Evolutionary conservation across 2,329 filamentous ascomycete species (phyloP), one percentile per base, ranked within the genome.

Genomic region (Magnaporthiopsis rhizophila): DNA sequence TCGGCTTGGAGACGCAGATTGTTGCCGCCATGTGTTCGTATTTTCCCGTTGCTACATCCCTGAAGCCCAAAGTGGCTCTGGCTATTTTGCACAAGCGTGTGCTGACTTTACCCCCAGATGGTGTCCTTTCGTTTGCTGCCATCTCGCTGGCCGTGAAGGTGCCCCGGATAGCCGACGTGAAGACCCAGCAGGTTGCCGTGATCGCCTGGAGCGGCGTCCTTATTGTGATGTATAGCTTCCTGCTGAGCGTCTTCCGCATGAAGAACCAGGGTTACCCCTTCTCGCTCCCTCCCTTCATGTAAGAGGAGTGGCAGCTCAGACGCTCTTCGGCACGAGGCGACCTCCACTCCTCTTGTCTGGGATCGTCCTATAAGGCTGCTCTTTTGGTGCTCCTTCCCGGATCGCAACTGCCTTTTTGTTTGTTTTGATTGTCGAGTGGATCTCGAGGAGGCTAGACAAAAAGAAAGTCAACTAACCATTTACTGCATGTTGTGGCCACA

Each of bases 261-360:
- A 99, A 99, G 87, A 99, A 98, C 74, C 87, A 88, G 45, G 92
- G 92, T 30, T 99, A 99, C 77, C 93, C 93, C 21, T 97, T 98
- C 79, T 92, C 88, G 73, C 83, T 99, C 67, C 95, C 95, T 64
- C 95, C 95, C 13, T 98, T 99, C 77, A 82, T 87, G 78, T 87
- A 76, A 76, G 45, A 21, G 13, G 15, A 12, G n/a, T 34, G 45
- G 45, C 45, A 53, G 36, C 36, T 15, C 18, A 53, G 45, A 8
- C 45, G 45, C 45, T 21, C 8, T 6, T 53, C 21, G 45, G 18
- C 18, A 21, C 21, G 45, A 53, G n/a, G 13, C n/a, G 45, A 8
- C 12, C 4, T 53, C 11, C 18, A 8, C 18, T 11, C 21, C 45
- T 24, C 45, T n/a, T 13, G 45, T 6, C 8, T 11, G 3, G 45